Base-by-base conservation (phyloP, 2,329 filamentous ascomycete species). In the Apiospora arundinis region DNA sequence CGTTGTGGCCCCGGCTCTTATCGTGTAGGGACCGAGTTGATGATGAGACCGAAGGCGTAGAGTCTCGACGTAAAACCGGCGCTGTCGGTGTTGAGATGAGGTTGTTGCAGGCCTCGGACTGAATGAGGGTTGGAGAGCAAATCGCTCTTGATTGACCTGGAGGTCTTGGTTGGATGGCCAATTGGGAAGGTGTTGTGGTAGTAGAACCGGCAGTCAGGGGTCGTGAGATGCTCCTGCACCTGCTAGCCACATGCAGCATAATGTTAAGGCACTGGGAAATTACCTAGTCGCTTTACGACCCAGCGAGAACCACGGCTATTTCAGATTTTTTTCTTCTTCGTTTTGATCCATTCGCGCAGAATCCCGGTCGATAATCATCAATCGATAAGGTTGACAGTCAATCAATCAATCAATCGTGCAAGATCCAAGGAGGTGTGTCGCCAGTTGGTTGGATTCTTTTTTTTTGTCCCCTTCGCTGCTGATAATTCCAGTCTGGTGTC, bases 231-330 rank as follows among this genome's bases (percentile, higher is more conserved):
- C 56, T 63, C 32, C 56, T 63, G 56, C 56, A 63, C 56, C 56
- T 63, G 56, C 56, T 63, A 63, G 56, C 56, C 56, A 63, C 37
- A 63, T 63, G 56, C 28, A 63, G 56, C 56, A 63, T 63, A 63
- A 63, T 63, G 56, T 63, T 63, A 63, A 63, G 32, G 56, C 56
- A 23, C 56, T 63, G 56, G 56, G 56, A 63, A 63, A 63, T 63
- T 63, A 40, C 56, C 56, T 63, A 63, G 56, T 63, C 56, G 56
- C 32, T 63, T 32, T 32, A 63, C 56, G 56, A 63, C 56, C 56
- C 56, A 23, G 56, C n/a, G 32, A 40, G 32, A 18, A 63, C 56
- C 56, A 40, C 56, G 40, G 56, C 28, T n/a, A n/a, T n/a, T 48
- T 46, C 44, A 18, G 45, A 3, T n/a, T 18, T 16, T n/a, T 63